Evolutionary conservation across 176 grass and related monocot genomes (phyloP).

Genomic region (Calamus simplicifolius): DNA sequence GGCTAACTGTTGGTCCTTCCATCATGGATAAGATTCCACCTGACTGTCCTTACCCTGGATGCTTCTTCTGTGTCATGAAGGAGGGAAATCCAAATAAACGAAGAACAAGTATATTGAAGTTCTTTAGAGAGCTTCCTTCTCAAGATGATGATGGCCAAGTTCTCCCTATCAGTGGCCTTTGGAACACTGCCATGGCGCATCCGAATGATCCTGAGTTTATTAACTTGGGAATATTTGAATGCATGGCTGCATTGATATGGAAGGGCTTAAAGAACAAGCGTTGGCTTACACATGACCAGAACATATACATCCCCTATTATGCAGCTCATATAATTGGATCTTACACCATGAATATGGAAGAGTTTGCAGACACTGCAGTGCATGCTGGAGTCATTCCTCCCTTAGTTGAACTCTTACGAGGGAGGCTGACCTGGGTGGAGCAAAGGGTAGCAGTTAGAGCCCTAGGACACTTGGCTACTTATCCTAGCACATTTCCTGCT

Average conservation of each 20-base stretch:
- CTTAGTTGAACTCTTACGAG: constrained; percentile 88
- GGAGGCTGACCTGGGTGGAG: constrained; percentile 95
- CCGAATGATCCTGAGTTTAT: constrained; percentile 97
- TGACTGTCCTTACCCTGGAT: constrained; percentile 93
- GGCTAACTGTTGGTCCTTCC: neutral
- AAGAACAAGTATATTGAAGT: constrained; percentile 76
- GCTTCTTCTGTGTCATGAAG: constrained; percentile 99
- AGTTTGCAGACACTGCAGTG: constrained; percentile 87
- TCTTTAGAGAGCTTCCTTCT: constrained; percentile 87
- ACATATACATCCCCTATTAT: constrained; percentile 98
- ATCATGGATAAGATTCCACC: constrained; percentile 71
- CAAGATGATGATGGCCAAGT: constrained; percentile 97
- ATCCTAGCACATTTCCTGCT: constrained; percentile 73
- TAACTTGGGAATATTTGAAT: constrained; percentile 89
- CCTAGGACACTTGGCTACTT: constrained; percentile 94
- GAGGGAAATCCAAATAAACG: constrained; percentile 85
- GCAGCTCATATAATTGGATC: constrained; percentile 97
- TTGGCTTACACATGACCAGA: constrained; percentile 95
- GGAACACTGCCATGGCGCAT: constrained; percentile 97
- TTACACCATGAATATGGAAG: constrained; percentile 99
- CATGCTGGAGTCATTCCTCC: constrained; percentile 87
- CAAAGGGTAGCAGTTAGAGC: constrained; percentile 97
- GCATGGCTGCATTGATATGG: constrained; percentile 96
- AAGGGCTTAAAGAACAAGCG: constrained; percentile 96
- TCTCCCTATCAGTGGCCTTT: constrained; percentile 86